Conservation (phyloP, 306 rosid species). For the Alnus glutinosa region DNA sequence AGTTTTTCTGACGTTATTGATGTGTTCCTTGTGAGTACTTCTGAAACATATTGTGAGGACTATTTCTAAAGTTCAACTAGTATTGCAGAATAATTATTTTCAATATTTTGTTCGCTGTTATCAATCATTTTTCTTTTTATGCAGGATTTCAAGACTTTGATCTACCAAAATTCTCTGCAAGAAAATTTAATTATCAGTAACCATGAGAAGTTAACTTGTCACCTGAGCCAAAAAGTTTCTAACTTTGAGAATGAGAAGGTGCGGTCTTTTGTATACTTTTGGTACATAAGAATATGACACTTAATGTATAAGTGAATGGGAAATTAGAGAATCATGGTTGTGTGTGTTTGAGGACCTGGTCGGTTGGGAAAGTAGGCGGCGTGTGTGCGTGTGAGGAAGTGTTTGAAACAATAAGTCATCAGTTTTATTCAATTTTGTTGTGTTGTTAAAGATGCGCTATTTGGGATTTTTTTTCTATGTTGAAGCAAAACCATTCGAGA, state of each 20-base stretch:
- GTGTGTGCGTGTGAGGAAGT: too few species aligned
- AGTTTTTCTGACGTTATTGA: constrained; percentile 53
- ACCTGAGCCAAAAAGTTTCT: constrained; percentile 53
- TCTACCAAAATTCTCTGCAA: constrained; percentile 41
- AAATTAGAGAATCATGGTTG: too few species aligned
- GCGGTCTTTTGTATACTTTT: constrained; percentile 14
- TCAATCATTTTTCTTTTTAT: constrained; percentile 18
- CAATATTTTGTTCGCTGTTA: constrained; percentile 16
- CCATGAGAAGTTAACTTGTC: constrained; percentile 52
- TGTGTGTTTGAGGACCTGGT: too few species aligned
- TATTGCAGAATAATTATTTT: constrained; percentile 2
- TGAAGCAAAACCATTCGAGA: too few species aligned
- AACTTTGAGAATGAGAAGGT: constrained; percentile 79
- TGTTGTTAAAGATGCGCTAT: too few species aligned
- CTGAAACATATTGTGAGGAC: constrained; percentile 14
- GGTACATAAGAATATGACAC: constrained; percentile 9
- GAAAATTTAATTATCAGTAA: constrained; percentile 43
- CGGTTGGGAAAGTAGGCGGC: too few species aligned
- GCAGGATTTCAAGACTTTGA: constrained; percentile 65
- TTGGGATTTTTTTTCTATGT: too few species aligned
- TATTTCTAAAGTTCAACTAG: constrained; percentile 7
- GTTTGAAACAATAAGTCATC: too few species aligned
- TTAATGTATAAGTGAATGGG: background rate
- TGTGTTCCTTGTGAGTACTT: constrained; percentile 61
- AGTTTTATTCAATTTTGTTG: too few species aligned